Base-by-base conservation (phyloP, 106 monocot genomes). In the Vanilla planifolia region DNA sequence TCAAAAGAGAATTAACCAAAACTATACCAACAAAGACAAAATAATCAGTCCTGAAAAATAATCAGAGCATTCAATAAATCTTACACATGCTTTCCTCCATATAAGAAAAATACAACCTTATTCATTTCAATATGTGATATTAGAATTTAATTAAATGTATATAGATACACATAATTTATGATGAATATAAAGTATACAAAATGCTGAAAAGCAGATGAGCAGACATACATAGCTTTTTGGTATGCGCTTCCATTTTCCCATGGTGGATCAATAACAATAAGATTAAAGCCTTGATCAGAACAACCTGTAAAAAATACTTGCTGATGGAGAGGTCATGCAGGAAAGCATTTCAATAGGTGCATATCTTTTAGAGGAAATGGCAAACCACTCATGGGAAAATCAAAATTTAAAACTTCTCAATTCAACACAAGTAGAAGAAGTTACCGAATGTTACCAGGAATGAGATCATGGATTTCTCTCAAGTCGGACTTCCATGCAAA, bases 201-300 rank as follows among this genome's bases (percentile, higher is more conserved):
- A 35, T 23, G 8, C 2, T 14, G 43, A 57, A 14, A 4, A 19
- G 29, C 17, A 43, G 66, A 52, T 48, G 6, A 63, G 32, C 8
- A 17, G 43, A 70, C 64, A 61, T 72, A 87, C 86, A 59, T 21
- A 69, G 73, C 51, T 77, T 96, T 96, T 67, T 96, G 96, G 47
- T 57, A 60, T 66, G 76, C 96, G 71, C 91, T 91, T 73, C 80
- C 96, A 77, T 96, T 96, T 71, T 96, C 96, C 96, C 96, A 91
- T 62, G 96, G 96, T 55, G 96, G 96, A 61, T 96, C 96, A 47
- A 96, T 71, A 51, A 96, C 84, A 50, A 96, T 96, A 46, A 96
- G 70, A 55, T 87, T 96, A 65, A 73, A 96, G 0, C 96, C 91
- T 57, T 74, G 35, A 67, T 81, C 71, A 35, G 87, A 67, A n/a